Evolutionary conservation across 2,329 filamentous ascomycete species (phyloP).

Genomic region (Fusarium nurragi): DNA sequence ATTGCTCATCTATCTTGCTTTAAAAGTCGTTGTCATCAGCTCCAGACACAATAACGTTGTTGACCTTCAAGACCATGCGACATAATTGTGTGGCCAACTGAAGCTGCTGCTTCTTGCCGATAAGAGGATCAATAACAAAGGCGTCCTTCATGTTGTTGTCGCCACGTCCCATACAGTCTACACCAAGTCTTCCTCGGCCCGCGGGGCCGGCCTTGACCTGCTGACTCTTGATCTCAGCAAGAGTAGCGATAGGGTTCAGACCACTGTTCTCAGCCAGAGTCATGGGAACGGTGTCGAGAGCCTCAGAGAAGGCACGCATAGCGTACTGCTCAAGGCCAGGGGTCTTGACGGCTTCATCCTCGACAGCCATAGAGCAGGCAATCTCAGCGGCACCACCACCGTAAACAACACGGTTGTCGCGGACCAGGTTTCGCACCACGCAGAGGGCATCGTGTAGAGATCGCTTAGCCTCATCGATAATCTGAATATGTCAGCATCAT

Average conservation of each 20-base stretch:
- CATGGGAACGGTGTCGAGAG: conserved; percentile 93
- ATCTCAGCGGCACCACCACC: conserved; percentile 97
- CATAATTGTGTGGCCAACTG: conserved; percentile 96
- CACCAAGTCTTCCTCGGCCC: conserved; percentile 74
- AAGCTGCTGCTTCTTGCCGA: conserved; percentile 97
- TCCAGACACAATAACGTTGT: conserved; percentile 94
- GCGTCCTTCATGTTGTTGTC: conserved; percentile 98
- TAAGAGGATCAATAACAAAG: conserved; percentile 97
- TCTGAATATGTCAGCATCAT: conserved; percentile 61
- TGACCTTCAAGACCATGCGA: conserved; percentile 97
- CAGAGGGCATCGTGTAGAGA: conserved; percentile 97
- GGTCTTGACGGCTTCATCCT: conserved; percentile 93
- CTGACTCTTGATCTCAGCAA: conserved; percentile 94
- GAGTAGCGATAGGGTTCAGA: conserved; percentile 92
- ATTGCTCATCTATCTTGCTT: conserved; percentile 41
- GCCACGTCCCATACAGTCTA: conserved; percentile 97
- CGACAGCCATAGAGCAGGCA: conserved; percentile 94
- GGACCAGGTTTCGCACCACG: conserved; percentile 94
- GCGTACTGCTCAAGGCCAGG: conserved; percentile 98
- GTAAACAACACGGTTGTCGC: conserved; percentile 96
- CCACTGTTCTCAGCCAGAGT: conserved; percentile 97
- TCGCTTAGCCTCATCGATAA: conserved; percentile 98
- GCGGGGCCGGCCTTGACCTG: conserved; percentile 78
- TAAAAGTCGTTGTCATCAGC: conserved; percentile 89
- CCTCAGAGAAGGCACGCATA: conserved; percentile 97